Conservation (phyloP, 495 filamentous ascomycete species). For the Penicillium lagena region DNA sequence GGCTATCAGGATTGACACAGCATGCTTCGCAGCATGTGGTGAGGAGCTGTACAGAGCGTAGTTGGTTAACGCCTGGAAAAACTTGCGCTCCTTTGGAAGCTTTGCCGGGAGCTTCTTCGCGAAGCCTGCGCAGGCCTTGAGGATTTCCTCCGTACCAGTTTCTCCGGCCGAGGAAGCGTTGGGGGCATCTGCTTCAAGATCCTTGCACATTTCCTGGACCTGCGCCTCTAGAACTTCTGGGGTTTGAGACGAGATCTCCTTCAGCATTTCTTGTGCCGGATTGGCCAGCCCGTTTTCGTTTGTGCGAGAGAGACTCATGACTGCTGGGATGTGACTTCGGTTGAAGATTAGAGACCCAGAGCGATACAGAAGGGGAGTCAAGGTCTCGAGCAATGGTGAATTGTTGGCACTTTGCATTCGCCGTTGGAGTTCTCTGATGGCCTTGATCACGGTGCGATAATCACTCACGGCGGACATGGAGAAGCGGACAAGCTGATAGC, state of each 20-base stretch:
- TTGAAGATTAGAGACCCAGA: conserved; percentile 83
- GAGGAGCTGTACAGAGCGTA: conserved; percentile 80
- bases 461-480: conserved; percentile 82
- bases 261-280: conserved; percentile 83
- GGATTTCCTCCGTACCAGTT: conserved; percentile 67
- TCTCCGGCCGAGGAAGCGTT: conserved; percentile 58
- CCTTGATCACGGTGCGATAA: conserved; percentile 81
- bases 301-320: conserved; percentile 77
- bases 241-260: conserved; percentile 83
- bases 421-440: conserved; percentile 83
- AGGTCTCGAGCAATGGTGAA: conserved; percentile 61
- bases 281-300: conserved; percentile 70
- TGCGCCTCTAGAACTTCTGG: conserved; percentile 88
- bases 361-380: conserved; percentile 80
- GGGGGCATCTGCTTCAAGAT: conserved; percentile 74
- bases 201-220: conserved; percentile 84
- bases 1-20: conserved; percentile 81
- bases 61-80: conserved; percentile 68
- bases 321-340: conserved; percentile 82
- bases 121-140: conserved; percentile 89
- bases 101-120: conserved; percentile 78
- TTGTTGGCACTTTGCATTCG: conserved; percentile 63
- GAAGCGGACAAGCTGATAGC: conserved; percentile 82
- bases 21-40: conserved; percentile 82
- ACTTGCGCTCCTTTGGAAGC: conserved; percentile 78